Evolutionary conservation across 2,329 filamentous ascomycete species (phyloP).

Genomic region (Geosmithia morbida): DNA sequence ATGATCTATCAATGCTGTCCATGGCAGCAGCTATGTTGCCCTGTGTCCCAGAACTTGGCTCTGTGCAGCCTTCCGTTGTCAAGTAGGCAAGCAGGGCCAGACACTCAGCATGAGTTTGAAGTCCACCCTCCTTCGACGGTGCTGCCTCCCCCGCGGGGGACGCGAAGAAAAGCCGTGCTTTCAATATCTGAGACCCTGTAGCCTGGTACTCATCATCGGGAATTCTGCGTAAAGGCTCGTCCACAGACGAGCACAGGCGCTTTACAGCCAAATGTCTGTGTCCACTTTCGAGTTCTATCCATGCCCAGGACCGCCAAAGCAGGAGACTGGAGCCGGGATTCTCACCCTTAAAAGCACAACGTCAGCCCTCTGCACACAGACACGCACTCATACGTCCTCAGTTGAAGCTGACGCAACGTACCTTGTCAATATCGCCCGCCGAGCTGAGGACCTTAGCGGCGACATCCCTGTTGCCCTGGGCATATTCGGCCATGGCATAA

Average conservation of each 20-base stretch:
- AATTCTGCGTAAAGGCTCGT: constrained; percentile 10
- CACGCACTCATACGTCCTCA: too few relatives aligned
- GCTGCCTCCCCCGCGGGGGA: constrained; percentile 34
- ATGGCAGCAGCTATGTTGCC: constrained; percentile 41
- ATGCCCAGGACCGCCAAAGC: constrained; percentile 41
- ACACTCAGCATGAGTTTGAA: constrained; percentile 43
- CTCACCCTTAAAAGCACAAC: not conserved
- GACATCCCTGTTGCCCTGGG: constrained; percentile 38
- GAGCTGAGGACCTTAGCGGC: constrained; percentile 53
- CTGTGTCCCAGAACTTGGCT: constrained; percentile 30
- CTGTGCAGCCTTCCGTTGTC: constrained; percentile 21
- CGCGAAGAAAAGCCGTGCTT: constrained; percentile 34
- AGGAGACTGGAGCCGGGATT: not conserved
- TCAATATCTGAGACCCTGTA: constrained; percentile 31
- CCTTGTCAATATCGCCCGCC: constrained; percentile 27
- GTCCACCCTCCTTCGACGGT: constrained; percentile 24
- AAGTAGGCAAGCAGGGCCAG: constrained; percentile 56
- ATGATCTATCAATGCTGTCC: constrained; percentile 23
- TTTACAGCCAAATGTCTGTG: constrained; percentile 17
- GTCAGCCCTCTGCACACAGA: not conserved
- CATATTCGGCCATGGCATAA: constrained; percentile 59
- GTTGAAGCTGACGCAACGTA: constrained; percentile 3
- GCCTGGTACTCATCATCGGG: constrained; percentile 7
- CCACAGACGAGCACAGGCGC: constrained; percentile 24
- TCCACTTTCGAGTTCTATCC: constrained; percentile 42